Evolutionary conservation across 805 yeast genomes (phyloP), one percentile per base, ranked within the genome.

Genomic region (Saturnispora zaruensis): DNA sequence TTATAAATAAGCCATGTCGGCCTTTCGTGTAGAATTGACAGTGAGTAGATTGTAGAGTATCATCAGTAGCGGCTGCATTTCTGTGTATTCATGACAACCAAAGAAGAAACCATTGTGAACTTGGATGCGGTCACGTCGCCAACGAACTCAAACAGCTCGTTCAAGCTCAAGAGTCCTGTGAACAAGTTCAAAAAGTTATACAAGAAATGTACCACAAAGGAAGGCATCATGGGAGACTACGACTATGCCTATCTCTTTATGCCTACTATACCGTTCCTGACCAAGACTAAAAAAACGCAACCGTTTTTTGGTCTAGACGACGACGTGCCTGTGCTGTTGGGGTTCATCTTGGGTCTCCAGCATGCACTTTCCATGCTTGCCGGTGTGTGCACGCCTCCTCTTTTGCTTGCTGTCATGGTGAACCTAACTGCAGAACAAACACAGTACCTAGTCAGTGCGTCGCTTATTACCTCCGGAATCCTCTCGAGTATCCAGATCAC

Each of bases 341-440:
- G 95, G 2, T 64, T 84, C 51, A 50, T 89, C 8, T 74, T 90
- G 32, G 96, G 97, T 20, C 74, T 89, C 54, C 96, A 89, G 69
- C 97, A 89, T 63, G 70, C 95, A 1, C 66, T 89, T 55, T 81
- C 96, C 23, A 89, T 90, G 96, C 69, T 89, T 68, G 96, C 96
- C 13, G 96, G 96, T 60, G 78, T 89, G 46, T 83, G 85, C 36
- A 72, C 93, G 5, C 96, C 96, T 6, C 93, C 96, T 2, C 68
- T 89, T 48, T 71, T 89, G 55, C 84, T 87, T 44, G 71, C 89
- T 0, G 57, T 72, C 7, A 65, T 76, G 26, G 91, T 91, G 7
- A 74, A 84, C 62, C 71, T 89, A 43, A 68, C 66, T 33, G 58
- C 69, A 9, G 72, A 65, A 1, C 52, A 70, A 14, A 71, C 76